A percentile compares a stretch with the other conserved stretches of the same genome.
These are phyloP conservation scores for Eucalyptus fibrosa DNA, from an alignment of 345 rosid genomes.

Conservation along the genomic window DNA sequence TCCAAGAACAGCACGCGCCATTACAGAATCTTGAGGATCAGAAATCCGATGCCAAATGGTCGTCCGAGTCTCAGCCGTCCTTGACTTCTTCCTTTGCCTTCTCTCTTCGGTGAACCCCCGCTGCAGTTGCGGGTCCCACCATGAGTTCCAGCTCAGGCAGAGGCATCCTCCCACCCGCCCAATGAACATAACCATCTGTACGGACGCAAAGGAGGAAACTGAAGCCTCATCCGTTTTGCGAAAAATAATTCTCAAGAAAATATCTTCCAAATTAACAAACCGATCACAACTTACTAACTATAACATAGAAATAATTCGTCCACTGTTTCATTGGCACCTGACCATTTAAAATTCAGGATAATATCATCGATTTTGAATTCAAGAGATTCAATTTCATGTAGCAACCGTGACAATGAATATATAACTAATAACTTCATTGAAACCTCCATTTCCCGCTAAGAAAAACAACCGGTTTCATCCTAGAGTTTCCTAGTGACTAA, in stretches of 20 bases:
- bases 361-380: not conserved
- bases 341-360: not conserved
- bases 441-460: not conserved
- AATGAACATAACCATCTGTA: too few relatives aligned
- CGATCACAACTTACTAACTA: not conserved
- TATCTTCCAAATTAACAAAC: too few relatives aligned
- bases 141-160: not conserved
- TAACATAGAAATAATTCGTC: not conserved
- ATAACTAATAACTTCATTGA: not conserved
- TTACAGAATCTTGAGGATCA: not conserved
- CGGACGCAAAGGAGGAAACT: too few relatives aligned
- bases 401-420: not conserved
- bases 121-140: not conserved
- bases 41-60: not conserved
- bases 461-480: not conserved
- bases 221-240: too few relatives aligned
- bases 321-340: not conserved
- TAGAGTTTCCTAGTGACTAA: not conserved
- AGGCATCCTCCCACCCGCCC: not conserved
- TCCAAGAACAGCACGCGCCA: not conserved
- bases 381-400: not conserved
- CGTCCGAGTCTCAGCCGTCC: not conserved
- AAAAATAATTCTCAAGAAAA: too few relatives aligned
- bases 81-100: not conserved
- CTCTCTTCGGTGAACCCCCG: not conserved